A percentile compares a stretch with the other conserved stretches of the same genome.
Conservation (phyloP, 345 rosid genomes). For the Clausena lansium region DNA sequence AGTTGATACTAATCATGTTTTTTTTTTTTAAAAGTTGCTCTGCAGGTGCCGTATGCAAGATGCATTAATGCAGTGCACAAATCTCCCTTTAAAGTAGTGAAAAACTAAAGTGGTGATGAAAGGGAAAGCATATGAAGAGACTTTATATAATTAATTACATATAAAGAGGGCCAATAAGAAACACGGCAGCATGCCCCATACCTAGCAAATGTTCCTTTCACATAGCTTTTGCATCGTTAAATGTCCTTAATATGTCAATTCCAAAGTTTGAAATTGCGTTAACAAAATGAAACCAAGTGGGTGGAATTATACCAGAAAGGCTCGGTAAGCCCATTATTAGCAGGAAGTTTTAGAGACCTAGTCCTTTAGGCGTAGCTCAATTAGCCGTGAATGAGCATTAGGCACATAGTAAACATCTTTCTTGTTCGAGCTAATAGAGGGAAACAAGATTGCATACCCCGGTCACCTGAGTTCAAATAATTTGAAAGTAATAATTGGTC, state of each 20-base stretch:
- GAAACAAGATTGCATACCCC: no score
- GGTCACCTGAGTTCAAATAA: no score
- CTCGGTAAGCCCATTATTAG: not conserved
- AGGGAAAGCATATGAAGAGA: not conserved
- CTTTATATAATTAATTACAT: not conserved
- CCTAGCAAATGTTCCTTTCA: conserved; percentile 31
- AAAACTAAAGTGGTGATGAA: not conserved
- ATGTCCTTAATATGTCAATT: not conserved
- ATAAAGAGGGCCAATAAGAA: not conserved
- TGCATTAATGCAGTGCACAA: conserved; percentile 9
- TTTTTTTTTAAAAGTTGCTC: conserved; percentile 2
- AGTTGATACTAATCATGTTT: conserved; percentile 14
- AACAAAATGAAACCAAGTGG: not conserved
- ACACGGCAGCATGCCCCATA: not conserved
- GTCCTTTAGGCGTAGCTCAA: no score
- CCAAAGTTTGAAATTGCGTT: not conserved
- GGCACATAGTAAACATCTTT: no score
- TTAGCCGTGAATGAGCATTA: no score
- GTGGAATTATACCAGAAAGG: not conserved
- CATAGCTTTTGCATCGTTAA: conserved; percentile 13
- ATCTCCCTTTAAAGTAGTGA: not conserved
- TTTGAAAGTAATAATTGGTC: no score
- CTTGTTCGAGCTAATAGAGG: no score
- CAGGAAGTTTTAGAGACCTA: not conserved
- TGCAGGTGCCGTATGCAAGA: conserved; percentile 9